Base-by-base conservation (phyloP, 495 filamentous ascomycete genomes). In the Ascobolus immersus region DNA sequence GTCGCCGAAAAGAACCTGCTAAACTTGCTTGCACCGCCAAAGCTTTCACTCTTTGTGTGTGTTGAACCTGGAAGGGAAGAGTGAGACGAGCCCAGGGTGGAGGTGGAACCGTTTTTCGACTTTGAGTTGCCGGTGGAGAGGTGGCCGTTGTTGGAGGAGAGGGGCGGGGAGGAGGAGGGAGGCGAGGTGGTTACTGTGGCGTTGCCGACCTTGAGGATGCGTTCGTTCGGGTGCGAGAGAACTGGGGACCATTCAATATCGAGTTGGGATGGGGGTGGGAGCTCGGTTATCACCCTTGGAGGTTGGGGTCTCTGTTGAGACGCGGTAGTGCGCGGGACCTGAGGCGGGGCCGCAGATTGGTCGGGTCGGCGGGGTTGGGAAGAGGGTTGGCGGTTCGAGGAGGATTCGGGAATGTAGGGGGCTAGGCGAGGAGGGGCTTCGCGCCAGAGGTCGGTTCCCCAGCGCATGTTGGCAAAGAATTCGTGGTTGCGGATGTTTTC, bases 191-290 rank as follows among this genome's bases (percentile, higher is more conserved):
- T n/a, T n/a, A n/a, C 80, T 44, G 78, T 62, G 33, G 90, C 54
- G 44, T 94, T 90, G 3, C 89, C 89, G 17, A 99, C 60, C 48
- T 90, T 92, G 38, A 99, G 50, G 35, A 99, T 99, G 31, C 89
- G 64, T 56, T 99, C 89, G 45, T 93, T 92, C 36, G 64, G 68
- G 36, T 68, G 72, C 20, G 77, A 91, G 34, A 99, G 55, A 2
- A 99, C 89, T 6, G 89, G 89, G 2, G 84, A 93, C 89, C 89
- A 99, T 54, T 94, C 89, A 37, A 99, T 91, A 52, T 99, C 89
- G 11, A 99, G 60, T 50, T 99, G 89, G 36, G 75, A 90, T 7
- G 89, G 89, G 20, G 89, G 82, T 2, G 89, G 81, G 17, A 99
- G 60, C 50, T 99, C 89, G 2, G 89, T 94, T 36, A 94, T 86